Conservation (phyloP, 2,329 filamentous ascomycete genomes). For the Colletotrichum spinosum region DNA sequence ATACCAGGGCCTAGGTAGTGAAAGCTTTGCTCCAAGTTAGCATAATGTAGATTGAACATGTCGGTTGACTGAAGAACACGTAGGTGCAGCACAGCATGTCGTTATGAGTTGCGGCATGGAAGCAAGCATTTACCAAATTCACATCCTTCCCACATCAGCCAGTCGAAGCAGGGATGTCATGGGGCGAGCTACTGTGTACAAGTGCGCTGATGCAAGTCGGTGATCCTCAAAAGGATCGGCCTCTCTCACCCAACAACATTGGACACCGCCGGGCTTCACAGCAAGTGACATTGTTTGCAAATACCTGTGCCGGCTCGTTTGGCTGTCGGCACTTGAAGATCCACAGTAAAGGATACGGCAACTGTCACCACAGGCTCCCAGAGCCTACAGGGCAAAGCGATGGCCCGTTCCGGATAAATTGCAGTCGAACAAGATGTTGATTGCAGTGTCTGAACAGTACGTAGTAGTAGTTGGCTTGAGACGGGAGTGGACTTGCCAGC, state of each 20-base stretch:
- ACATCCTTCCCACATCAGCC: constrained; percentile 8
- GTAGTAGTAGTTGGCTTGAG: not conserved
- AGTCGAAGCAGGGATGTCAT: constrained; percentile 30
- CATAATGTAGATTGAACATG: too few species aligned
- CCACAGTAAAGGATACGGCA: not conserved
- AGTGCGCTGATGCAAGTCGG: constrained; percentile 14
- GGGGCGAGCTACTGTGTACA: constrained; percentile 16
- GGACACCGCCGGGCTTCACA: too few species aligned
- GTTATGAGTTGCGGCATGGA: not conserved
- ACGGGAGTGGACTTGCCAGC: not conserved
- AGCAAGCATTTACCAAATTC: constrained; percentile 11
- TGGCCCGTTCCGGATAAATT: not conserved
- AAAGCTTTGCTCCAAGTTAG: not conserved
- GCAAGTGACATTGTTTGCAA: too few species aligned
- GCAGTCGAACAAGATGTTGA: constrained; percentile 6
- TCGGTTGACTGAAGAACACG: too few species aligned
- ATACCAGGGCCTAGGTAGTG: not conserved
- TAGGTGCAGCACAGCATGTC: too few species aligned
- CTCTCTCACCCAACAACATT: not conserved
- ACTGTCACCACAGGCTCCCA: not conserved
- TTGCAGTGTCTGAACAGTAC: not conserved
- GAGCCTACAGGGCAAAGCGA: too few species aligned
- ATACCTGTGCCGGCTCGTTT: not conserved
- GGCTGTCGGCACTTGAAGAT: constrained; percentile 20
- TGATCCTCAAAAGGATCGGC: constrained; percentile 26